These are phyloP conservation scores for Nicotiana paniculata DNA, from an alignment of 257 asterid genomes.

Conservation along the genomic window DNA sequence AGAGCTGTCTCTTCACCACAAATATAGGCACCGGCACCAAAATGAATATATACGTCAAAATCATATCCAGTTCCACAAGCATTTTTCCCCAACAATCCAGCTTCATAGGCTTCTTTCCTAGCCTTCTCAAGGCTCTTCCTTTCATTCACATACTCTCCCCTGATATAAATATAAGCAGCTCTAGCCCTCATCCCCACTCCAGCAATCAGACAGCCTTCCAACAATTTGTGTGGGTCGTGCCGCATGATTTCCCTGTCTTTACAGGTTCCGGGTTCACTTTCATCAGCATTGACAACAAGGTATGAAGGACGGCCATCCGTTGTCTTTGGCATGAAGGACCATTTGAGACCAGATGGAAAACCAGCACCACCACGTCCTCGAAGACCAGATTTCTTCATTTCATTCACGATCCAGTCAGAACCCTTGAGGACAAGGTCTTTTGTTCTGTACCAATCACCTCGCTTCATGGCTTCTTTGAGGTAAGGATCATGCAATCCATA, in stretches of 20 bases:
- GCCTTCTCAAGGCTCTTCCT: conserved; percentile 79
- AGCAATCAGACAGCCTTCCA: conserved; percentile 96
- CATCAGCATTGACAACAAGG: conserved; percentile 98
- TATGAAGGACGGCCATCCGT: conserved; percentile 98
- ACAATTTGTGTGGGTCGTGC: conserved; percentile 94
- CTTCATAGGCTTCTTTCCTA: conserved; percentile 85
- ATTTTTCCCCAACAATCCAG: conserved; percentile 86
- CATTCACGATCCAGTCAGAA: conserved; percentile 92
- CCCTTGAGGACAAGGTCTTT: conserved; percentile 92
- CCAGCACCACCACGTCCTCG: conserved; percentile 99
- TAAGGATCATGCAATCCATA: conserved; percentile 92
- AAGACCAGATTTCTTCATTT: conserved; percentile 95
- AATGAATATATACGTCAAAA: conserved; percentile 93
- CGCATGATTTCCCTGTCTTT: conserved; percentile 99
- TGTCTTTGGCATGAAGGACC: conserved; percentile 98
- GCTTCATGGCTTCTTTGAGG: conserved; percentile 94
- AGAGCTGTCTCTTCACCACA: conserved; percentile 99
- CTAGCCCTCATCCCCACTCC: conserved; percentile 98
- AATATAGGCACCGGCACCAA: conserved; percentile 95
- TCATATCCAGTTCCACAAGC: conserved; percentile 98
- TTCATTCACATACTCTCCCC: conserved; percentile 97
- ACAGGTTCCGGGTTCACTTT: conserved; percentile 99
- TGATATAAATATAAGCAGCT: conserved; percentile 92
- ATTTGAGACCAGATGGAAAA: conserved; percentile 94
- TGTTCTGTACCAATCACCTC: conserved; percentile 98